These are phyloP conservation scores for Trichoderma citrinoviride DNA, from an alignment of 2,329 filamentous ascomycete genomes.

Conservation along the genomic window DNA sequence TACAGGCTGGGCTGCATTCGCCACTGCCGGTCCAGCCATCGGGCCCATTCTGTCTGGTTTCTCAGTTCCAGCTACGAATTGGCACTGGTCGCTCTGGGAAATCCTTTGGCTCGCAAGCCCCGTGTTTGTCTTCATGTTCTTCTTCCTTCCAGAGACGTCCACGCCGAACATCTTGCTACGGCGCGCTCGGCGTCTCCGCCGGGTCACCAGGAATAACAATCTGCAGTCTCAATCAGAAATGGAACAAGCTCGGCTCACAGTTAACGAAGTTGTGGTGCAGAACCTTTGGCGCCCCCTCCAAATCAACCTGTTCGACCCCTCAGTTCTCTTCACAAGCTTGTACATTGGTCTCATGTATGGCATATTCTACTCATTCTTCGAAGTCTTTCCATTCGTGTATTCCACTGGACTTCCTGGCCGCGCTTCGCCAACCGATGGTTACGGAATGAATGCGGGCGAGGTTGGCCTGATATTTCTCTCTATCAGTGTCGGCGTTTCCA, in stretches of 20 bases:
- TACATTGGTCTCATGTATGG: background rate
- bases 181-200: background rate
- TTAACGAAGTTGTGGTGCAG: background rate
- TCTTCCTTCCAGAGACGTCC: conserved; percentile 5
- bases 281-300: background rate
- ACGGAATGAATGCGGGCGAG: background rate
- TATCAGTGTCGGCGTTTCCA: background rate
- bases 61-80: background rate
- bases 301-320: conserved; percentile 1
- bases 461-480: conserved; percentile 5
- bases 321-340: conserved; percentile 1
- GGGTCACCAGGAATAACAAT: background rate
- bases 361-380: conserved; percentile 6
- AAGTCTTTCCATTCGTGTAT: conserved; percentile 3
- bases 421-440: background rate
- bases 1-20: conserved; percentile 26
- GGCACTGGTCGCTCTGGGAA: conserved; percentile 1
- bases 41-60: conserved; percentile 7
- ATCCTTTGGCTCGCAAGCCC: conserved; percentile 5
- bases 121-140: conserved; percentile 1
- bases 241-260: background rate
- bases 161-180: background rate
- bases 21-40: conserved; percentile 1
- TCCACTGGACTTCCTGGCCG: background rate
- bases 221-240: background rate